These are phyloP conservation scores for Globisporangium perplexum DNA, from an alignment of 352 stramenopile genomes.

Conservation along the genomic window DNA sequence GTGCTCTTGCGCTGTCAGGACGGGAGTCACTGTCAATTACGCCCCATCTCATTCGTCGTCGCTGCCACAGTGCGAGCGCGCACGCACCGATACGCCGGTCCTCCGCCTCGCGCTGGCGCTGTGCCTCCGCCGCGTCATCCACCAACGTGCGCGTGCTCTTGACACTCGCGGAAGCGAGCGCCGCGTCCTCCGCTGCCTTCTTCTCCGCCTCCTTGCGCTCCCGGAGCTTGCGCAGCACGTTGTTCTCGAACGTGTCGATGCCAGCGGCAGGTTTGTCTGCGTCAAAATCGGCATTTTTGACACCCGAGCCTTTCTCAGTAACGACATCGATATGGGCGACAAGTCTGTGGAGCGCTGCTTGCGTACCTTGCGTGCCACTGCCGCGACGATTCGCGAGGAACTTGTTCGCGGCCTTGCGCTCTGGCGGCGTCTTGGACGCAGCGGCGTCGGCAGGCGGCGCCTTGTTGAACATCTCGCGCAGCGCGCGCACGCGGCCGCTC, in stretches of 20 bases:
- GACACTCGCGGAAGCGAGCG: constrained; percentile 17
- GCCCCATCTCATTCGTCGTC: no score
- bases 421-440: constrained; percentile 5
- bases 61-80: no score
- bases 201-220: constrained; percentile 33
- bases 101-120: constrained; percentile 29
- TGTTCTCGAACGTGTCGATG: constrained; percentile 15
- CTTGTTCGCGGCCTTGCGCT: constrained; percentile 3
- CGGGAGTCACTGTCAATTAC: background rate
- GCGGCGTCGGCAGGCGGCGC: constrained; percentile 14
- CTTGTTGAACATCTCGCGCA: constrained; percentile 72
- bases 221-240: constrained; percentile 25
- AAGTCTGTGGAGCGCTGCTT: background rate
- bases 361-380: constrained; percentile 14
- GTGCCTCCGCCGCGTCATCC: constrained; percentile 38
- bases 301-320: background rate
- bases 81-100: constrained; percentile 23
- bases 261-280: constrained; percentile 7
- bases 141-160: constrained; percentile 47
- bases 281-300: background rate
- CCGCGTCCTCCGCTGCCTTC: constrained; percentile 36
- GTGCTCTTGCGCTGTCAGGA: constrained; percentile 17
- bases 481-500: constrained; percentile 44
- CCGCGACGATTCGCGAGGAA: constrained; percentile 17
- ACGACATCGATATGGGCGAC: background rate